A percentile compares a stretch with the other conserved stretches of the same genome.
These are phyloP conservation scores for Neobulgaria alba DNA, from an alignment of 2,329 filamentous ascomycete species.

Conservation along the genomic window DNA sequence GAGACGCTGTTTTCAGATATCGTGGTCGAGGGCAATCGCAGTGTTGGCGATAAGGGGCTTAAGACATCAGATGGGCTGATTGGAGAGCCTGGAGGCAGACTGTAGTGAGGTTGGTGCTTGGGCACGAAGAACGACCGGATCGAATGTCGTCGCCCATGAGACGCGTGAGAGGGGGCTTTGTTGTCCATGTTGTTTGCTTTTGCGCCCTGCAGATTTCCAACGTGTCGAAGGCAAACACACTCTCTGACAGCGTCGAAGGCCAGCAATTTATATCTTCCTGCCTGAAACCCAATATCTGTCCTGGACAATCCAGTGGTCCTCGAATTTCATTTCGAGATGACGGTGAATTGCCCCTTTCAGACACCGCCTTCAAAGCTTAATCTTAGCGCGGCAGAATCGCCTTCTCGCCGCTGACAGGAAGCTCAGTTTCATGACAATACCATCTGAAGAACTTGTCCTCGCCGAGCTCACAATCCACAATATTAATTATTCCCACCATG, in stretches of 20 bases:
- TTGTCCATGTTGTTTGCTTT: neutral
- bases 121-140: too few species aligned
- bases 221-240: too few species aligned
- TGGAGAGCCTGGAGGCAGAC: too few species aligned
- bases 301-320: neutral
- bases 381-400: slow-evolving; percentile 6
- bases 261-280: neutral
- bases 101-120: too few species aligned
- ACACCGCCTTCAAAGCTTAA: slow-evolving; percentile 15
- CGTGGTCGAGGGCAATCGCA: too few species aligned
- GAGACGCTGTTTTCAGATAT: slow-evolving; percentile 15
- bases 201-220: too few species aligned
- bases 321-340: neutral
- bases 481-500: slow-evolving; percentile 12
- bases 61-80: too few species aligned
- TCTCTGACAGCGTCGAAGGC: too few species aligned
- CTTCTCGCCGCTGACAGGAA: slow-evolving; percentile 1
- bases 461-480: slow-evolving; percentile 4
- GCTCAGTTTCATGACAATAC: slow-evolving; percentile 21
- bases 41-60: too few species aligned
- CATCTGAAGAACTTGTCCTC: slow-evolving; percentile 4
- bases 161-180: too few species aligned
- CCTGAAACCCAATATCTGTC: slow-evolving; percentile 4
- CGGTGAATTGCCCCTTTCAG: neutral
- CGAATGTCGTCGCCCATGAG: too few species aligned